phyloP scores from a whole-genome alignment of 192 early-diverging fungal genomes.

The Mortierella claussenii region DNA sequence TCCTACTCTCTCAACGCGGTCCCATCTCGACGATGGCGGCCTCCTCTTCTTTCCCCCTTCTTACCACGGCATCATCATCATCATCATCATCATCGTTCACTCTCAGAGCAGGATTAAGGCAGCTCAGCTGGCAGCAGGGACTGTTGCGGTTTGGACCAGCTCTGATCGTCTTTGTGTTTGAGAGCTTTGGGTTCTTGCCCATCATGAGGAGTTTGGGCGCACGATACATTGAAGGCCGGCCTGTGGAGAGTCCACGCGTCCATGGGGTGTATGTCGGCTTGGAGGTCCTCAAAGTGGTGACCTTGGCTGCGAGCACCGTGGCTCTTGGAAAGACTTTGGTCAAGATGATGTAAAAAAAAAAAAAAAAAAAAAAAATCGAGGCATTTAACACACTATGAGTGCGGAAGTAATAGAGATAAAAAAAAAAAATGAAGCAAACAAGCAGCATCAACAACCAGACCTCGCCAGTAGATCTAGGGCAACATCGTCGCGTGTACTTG shows the following conservation, averaged over 20 bases:
- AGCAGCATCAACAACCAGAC: too few relatives aligned
- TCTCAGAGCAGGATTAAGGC: not conserved
- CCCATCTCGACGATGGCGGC: constrained; percentile 4
- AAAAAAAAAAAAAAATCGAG: too few relatives aligned
- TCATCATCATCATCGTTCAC: not conserved
- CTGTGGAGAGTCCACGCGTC: constrained; percentile 13
- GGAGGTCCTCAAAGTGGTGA: constrained; percentile 24
- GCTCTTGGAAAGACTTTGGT: constrained; percentile 17
- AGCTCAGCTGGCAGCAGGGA: constrained; percentile 3
- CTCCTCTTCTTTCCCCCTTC: not conserved
- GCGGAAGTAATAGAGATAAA: too few relatives aligned
- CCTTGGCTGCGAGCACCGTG: constrained; percentile 17
- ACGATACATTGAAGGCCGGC: constrained; percentile 25
- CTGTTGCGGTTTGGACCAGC: constrained; percentile 24
- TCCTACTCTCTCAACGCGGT: constrained; percentile 22
- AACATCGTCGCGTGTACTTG: too few relatives aligned
- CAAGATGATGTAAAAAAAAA: not conserved
- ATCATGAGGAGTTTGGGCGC: constrained; percentile 14
- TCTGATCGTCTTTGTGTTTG: constrained; percentile 23
- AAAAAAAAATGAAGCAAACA: too few relatives aligned
- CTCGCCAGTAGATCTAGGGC: too few relatives aligned
- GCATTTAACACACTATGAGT: too few relatives aligned
- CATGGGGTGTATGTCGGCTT: constrained; percentile 35
- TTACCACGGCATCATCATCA: not conserved
- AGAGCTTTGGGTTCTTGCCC: constrained; percentile 39